Percentiles rank a stretch among this genome's conserved stretches.
Conservation (phyloP, 1,284 basidiomycete genomes). For the Boletus sp. region DNA sequence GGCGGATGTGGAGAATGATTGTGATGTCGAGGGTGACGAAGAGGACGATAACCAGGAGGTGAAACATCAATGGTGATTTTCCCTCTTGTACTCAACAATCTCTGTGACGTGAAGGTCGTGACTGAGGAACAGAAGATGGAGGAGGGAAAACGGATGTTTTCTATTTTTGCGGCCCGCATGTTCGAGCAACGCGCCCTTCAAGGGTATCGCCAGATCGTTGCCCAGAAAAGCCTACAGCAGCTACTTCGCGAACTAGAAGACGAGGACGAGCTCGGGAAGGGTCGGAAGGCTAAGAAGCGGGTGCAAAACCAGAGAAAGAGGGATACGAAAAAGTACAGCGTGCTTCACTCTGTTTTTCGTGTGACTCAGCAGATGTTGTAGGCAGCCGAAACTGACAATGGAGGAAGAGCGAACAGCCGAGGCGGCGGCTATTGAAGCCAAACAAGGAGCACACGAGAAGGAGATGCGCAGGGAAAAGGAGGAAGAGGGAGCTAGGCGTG, state of each 20-base stretch:
- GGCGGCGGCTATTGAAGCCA: constrained; percentile 67
- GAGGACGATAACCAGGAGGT: constrained; percentile 52
- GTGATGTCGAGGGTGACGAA: constrained; percentile 48
- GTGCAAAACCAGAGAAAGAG: constrained; percentile 99
- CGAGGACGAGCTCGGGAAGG: constrained; percentile 76
- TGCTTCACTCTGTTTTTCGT: neutral
- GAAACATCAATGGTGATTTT: constrained; percentile 19
- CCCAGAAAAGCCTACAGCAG: constrained; percentile 85
- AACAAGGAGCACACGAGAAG: constrained; percentile 55
- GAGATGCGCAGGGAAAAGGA: constrained; percentile 67
- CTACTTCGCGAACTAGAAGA: constrained; percentile 87
- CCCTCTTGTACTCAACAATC: constrained; percentile 12
- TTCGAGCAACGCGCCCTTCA: constrained; percentile 97
- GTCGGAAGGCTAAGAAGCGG: constrained; percentile 90
- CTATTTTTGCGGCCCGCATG: constrained; percentile 99
- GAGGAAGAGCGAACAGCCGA: constrained; percentile 86
- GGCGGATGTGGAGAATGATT: too few relatives aligned
- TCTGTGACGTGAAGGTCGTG: constrained; percentile 48
- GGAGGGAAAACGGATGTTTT: constrained; percentile 98
- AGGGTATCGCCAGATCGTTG: constrained; percentile 89
- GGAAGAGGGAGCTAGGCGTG: constrained; percentile 68
- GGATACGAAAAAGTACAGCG: constrained; percentile 84
- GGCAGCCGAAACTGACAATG: constrained; percentile 87
- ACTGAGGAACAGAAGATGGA: constrained; percentile 94
- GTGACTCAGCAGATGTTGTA: constrained; percentile 34